phyloP scores from a whole-genome alignment of 2,329 filamentous ascomycete species.

The Claviceps citrina region DNA sequence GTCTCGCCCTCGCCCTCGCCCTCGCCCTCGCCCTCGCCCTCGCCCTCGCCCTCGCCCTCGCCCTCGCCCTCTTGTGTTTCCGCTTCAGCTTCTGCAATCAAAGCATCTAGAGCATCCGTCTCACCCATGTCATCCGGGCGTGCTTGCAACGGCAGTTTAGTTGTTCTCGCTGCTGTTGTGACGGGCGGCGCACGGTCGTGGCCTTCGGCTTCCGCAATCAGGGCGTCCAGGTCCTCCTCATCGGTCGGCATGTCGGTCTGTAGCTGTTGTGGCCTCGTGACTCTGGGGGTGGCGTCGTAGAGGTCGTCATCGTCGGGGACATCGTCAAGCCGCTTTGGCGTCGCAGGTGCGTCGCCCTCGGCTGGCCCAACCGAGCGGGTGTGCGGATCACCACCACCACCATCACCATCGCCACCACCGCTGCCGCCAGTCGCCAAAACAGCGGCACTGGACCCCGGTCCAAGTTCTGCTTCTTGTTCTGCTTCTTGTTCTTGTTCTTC shows the following conservation, averaged over 20 bases:
- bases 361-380: too few relatives aligned
- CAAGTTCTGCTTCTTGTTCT: too few relatives aligned
- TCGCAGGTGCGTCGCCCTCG: conserved; percentile 11
- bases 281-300: conserved; percentile 37
- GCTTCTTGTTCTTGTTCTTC: conserved; percentile 11
- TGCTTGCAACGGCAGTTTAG: background rate
- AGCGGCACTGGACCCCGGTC: conserved; percentile 9
- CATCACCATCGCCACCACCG: conserved; percentile 12
- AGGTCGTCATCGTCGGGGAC: conserved; percentile 32
- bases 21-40: too few relatives aligned
- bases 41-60: too few relatives aligned
- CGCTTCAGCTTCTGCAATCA: conserved; percentile 34
- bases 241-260: conserved; percentile 30
- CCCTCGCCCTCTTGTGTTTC: conserved; percentile 5
- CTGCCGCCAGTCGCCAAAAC: conserved; percentile 13
- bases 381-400: too few relatives aligned
- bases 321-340: conserved; percentile 11
- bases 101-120: conserved; percentile 34
- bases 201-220: conserved; percentile 34
- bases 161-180: background rate
- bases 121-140: background rate
- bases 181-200: conserved; percentile 3
- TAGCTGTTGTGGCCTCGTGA: conserved; percentile 8
- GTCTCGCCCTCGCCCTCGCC: too few relatives aligned
- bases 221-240: conserved; percentile 36